Evolutionary conservation across 1,284 basidiomycete genomes (phyloP).

Genomic region (Laetiporus sulphureus): DNA sequence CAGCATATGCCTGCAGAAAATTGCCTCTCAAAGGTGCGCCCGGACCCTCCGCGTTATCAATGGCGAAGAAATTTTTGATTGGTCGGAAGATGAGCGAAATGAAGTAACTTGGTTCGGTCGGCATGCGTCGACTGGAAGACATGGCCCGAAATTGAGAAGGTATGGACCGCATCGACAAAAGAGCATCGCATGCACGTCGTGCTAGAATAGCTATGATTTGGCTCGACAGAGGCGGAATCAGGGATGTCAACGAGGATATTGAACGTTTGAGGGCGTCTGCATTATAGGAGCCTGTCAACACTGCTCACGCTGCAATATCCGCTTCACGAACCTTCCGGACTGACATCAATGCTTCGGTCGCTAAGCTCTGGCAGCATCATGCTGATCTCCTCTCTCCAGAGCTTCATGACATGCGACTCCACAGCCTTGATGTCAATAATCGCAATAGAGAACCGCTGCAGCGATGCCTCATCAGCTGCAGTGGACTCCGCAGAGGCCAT

Average conservation of each 20-base stretch:
- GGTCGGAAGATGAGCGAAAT: conserved; percentile 78
- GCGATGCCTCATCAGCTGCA: conserved; percentile 50
- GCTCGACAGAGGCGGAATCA: conserved; percentile 48
- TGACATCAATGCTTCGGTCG: conserved; percentile 27
- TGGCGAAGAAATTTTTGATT: conserved; percentile 71
- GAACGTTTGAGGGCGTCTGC: conserved; percentile 54
- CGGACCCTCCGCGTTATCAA: conserved; percentile 45
- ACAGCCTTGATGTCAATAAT: conserved; percentile 61
- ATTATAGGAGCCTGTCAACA: background rate
- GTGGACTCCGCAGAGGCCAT: conserved; percentile 43
- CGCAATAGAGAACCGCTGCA: conserved; percentile 56
- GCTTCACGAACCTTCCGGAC: conserved; percentile 43
- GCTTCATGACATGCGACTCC: conserved; percentile 37
- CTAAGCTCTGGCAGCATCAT: conserved; percentile 44
- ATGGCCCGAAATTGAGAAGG: conserved; percentile 83
- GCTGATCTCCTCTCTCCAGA: conserved; percentile 66
- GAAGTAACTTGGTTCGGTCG: conserved; percentile 81
- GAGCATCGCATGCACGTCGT: conserved; percentile 76
- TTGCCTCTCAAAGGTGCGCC: conserved; percentile 52
- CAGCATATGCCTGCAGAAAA: conserved; percentile 49
- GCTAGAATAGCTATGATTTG: conserved; percentile 72
- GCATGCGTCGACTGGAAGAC: conserved; percentile 57
- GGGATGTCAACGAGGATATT: conserved; percentile 38
- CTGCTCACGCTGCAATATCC: no score
- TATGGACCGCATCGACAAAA: conserved; percentile 83